These are phyloP conservation scores for Lentinus polychrous DNA, from an alignment of 1,284 basidiomycete species.

Conservation along the genomic window DNA sequence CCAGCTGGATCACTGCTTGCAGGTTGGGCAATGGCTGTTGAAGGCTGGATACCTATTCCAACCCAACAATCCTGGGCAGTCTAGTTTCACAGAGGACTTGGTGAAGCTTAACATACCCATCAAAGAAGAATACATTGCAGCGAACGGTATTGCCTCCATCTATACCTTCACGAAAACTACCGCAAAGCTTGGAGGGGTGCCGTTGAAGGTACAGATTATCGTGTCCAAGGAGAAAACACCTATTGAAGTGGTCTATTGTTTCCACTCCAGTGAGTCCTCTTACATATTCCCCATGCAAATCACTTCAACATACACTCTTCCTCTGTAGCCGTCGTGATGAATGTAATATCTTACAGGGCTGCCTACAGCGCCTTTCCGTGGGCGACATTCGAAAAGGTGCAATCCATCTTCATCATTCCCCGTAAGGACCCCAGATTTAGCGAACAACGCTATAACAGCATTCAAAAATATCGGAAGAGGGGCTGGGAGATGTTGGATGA, in stretches of 20 bases:
- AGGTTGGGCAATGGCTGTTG: conserved; percentile 10
- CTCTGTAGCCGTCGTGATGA: conserved; percentile 38
- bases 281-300: too few species aligned
- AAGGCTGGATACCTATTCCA: conserved; percentile 3
- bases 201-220: conserved; percentile 31
- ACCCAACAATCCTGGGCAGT: neutral
- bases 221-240: conserved; percentile 20
- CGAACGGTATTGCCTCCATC: conserved; percentile 2
- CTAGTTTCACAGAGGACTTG: neutral
- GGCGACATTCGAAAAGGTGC: conserved; percentile 21
- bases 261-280: conserved; percentile 36
- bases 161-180: conserved; percentile 1
- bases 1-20: neutral
- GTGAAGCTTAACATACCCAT: neutral
- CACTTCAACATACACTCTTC: neutral
- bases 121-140: neutral
- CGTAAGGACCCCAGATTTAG: too few species aligned
- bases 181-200: neutral
- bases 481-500: too few species aligned
- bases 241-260: conserved; percentile 30
- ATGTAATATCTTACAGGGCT: conserved; percentile 25
- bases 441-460: too few species aligned
- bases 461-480: too few species aligned
- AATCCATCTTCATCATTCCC: conserved; percentile 1
- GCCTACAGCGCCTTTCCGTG: conserved; percentile 28